Percentiles rank a stretch among this genome's conserved stretches.
Evolutionary conservation across 768 basidiomycete species (phyloP).

Genomic region (Russula virescens): DNA sequence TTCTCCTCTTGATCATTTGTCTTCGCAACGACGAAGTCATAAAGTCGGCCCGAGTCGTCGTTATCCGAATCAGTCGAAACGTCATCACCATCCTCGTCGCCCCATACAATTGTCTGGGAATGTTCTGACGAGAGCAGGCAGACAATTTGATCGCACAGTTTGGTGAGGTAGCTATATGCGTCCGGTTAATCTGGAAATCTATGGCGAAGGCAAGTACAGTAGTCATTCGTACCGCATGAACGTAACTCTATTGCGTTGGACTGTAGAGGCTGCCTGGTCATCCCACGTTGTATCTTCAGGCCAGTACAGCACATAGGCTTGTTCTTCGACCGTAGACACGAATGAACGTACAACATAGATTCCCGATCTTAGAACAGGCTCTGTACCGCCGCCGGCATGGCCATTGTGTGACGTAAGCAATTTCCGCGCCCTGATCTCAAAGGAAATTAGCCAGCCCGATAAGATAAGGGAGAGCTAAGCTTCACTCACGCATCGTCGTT

Average conservation of each 20-base stretch:
- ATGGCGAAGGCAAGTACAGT: background rate
- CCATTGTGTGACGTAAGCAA: slow-evolving; percentile 21
- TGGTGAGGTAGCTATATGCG: slow-evolving; percentile 14
- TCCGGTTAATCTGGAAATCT: background rate
- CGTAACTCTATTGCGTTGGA: slow-evolving; percentile 49
- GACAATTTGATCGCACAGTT: slow-evolving; percentile 45
- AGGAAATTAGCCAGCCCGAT: background rate
- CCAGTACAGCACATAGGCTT: slow-evolving; percentile 53
- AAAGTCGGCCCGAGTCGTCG: slow-evolving; percentile 43
- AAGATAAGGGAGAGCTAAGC: too few relatives aligned
- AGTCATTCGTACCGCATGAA: slow-evolving; percentile 51
- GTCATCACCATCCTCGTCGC: slow-evolving; percentile 29
- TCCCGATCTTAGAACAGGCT: slow-evolving; percentile 41
- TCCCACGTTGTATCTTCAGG: slow-evolving; percentile 57
- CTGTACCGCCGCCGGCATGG: slow-evolving; percentile 20
- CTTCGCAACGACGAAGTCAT: slow-evolving; percentile 50
- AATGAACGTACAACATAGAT: slow-evolving; percentile 40
- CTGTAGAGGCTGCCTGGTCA: slow-evolving; percentile 41
- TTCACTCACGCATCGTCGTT: slow-evolving; percentile 38
- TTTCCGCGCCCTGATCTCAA: slow-evolving; percentile 20
- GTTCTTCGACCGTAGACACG: slow-evolving; percentile 23
- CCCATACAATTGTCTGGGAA: slow-evolving; percentile 42
- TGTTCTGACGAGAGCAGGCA: slow-evolving; percentile 48
- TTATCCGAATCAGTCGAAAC: slow-evolving; percentile 35
- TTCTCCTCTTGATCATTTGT: slow-evolving; percentile 54